These are phyloP conservation scores for Cyberlindnera amylophila DNA, from an alignment of 805 yeast genomes.

Conservation along the genomic window DNA sequence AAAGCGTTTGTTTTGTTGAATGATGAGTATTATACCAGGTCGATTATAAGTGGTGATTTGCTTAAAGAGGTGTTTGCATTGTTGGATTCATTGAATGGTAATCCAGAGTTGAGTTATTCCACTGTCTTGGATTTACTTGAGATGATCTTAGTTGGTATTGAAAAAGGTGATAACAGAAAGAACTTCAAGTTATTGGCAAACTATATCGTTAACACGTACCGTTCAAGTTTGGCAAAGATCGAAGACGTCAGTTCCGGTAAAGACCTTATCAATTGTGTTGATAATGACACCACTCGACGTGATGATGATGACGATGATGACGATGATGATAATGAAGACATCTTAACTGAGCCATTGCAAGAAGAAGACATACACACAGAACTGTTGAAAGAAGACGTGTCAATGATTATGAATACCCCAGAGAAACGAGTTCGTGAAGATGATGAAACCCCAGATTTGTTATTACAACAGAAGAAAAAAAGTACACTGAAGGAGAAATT, in stretches of 20 bases:
- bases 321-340: constrained; percentile 16
- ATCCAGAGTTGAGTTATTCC: constrained; percentile 68
- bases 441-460: constrained; percentile 6
- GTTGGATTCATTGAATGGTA: constrained; percentile 43
- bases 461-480: constrained; percentile 14
- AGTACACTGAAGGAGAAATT: constrained; percentile 22
- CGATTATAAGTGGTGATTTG: constrained; percentile 52
- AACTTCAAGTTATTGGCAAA: constrained; percentile 24
- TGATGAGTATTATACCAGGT: constrained; percentile 56
- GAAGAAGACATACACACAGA: constrained; percentile 20
- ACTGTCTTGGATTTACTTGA: constrained; percentile 69
- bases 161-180: constrained; percentile 18
- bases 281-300: constrained; percentile 32
- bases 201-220: constrained; percentile 21
- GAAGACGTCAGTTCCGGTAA: constrained; percentile 21
- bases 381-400: constrained; percentile 7
- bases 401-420: constrained; percentile 2
- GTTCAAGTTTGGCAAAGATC: constrained; percentile 27
- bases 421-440: constrained; percentile 20
- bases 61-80: constrained; percentile 46
- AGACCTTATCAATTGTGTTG: constrained; percentile 21
- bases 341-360: constrained; percentile 19
- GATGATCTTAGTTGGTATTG: constrained; percentile 32
- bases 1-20: constrained; percentile 58
- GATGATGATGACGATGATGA: constrained; percentile 10